These are phyloP conservation scores for Cordyceps militaris DNA, from an alignment of 2,329 filamentous ascomycete genomes.

Conservation along the genomic window DNA sequence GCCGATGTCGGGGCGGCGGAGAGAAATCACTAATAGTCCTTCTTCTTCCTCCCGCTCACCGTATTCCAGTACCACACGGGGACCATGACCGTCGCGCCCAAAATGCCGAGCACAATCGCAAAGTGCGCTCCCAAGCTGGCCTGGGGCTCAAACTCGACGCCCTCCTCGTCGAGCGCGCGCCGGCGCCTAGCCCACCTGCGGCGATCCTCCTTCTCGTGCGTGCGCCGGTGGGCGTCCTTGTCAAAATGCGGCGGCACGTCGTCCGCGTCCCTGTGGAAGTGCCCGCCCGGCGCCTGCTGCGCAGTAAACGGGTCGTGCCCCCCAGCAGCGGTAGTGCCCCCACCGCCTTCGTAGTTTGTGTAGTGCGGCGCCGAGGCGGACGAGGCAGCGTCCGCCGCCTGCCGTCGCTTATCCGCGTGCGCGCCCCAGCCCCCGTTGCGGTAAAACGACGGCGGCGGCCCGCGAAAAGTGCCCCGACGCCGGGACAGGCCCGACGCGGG, in stretches of 20 bases:
- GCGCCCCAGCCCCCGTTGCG: slow-evolving; percentile 70
- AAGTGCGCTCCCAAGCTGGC: slow-evolving; percentile 39
- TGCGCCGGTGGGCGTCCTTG: slow-evolving; percentile 61
- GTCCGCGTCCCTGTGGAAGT: slow-evolving; percentile 39
- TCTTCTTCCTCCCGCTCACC: slow-evolving; percentile 26
- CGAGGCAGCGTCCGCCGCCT: slow-evolving; percentile 38
- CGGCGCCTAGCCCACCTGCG: slow-evolving; percentile 28
- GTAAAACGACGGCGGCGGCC: slow-evolving; percentile 87
- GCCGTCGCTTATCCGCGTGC: slow-evolving; percentile 51
- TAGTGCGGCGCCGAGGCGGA: background rate
- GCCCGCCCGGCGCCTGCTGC: slow-evolving; percentile 44
- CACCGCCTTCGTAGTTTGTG: slow-evolving; percentile 18
- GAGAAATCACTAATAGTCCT: background rate
- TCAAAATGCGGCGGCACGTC: slow-evolving; percentile 76
- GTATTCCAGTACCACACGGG: slow-evolving; percentile 36
- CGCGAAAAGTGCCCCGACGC: slow-evolving; percentile 67
- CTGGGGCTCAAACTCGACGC: slow-evolving; percentile 35
- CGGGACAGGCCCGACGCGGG: slow-evolving; percentile 75
- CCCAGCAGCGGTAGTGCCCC: background rate
- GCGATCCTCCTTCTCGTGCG: slow-evolving; percentile 58
- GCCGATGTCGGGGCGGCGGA: background rate
- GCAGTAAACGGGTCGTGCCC: slow-evolving; percentile 19
- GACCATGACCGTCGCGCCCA: slow-evolving; percentile 39
- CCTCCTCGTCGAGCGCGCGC: slow-evolving; percentile 32
- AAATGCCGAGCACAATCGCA: slow-evolving; percentile 40